Conservation (phyloP, 2,329 filamentous ascomycete genomes). For the Colletotrichum falcatum region DNA sequence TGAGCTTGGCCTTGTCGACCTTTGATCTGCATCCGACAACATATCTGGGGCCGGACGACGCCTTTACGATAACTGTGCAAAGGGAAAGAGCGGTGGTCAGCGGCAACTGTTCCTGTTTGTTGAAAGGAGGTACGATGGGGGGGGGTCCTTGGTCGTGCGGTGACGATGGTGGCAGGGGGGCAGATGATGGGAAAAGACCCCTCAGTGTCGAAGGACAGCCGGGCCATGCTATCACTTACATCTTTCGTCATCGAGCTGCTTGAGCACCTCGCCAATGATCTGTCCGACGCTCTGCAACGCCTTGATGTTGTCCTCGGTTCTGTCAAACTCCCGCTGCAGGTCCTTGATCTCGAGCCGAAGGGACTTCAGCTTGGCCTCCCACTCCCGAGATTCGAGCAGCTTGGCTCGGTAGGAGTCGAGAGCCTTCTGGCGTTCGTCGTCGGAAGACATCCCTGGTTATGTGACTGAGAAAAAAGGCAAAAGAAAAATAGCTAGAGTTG, state of each 20-base stretch:
- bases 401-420: conserved; percentile 83
- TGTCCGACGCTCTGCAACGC: conserved; percentile 98
- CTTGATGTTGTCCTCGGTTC: conserved; percentile 99
- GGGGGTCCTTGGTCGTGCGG: not conserved
- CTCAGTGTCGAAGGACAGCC: not conserved
- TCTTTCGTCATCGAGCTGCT: conserved; percentile 98
- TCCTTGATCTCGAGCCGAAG: conserved; percentile 96
- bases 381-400: conserved; percentile 95
- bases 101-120: not conserved
- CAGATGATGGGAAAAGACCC: not conserved
- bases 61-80: conserved; percentile 91
- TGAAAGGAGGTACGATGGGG: not conserved
- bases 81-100: conserved; percentile 5
- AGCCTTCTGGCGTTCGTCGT: conserved; percentile 74
- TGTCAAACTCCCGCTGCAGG: conserved; percentile 92
- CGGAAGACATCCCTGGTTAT: conserved; percentile 59
- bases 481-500: not conserved
- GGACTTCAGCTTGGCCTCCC: conserved; percentile 97
- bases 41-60: conserved; percentile 95
- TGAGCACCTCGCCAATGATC: conserved; percentile 98
- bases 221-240: conserved; percentile 70
- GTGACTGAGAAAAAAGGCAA: conserved; percentile 1
- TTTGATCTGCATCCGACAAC: conserved; percentile 98
- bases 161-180: not conserved
- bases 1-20: conserved; percentile 96